Conservation (phyloP, 768 basidiomycete species). For the Cystofilobasidium ferigula region DNA sequence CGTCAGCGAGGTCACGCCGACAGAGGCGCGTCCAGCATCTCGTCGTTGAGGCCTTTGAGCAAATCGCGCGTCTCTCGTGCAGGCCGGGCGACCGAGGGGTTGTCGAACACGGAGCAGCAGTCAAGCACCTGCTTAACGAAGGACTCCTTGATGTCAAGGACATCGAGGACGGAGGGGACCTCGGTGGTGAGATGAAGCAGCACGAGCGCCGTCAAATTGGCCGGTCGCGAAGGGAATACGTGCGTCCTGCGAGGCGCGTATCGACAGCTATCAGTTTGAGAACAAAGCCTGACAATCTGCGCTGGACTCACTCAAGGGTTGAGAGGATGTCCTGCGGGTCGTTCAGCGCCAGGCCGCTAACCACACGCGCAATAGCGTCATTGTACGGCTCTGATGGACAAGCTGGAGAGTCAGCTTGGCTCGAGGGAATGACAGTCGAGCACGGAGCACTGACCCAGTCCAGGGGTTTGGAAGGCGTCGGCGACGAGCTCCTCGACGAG, state of each 20-base stretch:
- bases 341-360: conserved; percentile 50
- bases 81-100: conserved; percentile 61
- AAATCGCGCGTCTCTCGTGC: conserved; percentile 72
- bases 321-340: conserved; percentile 55
- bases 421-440: no score
- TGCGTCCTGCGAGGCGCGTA: conserved; percentile 28
- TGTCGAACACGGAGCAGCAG: conserved; percentile 52
- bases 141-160: conserved; percentile 49
- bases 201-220: conserved; percentile 49
- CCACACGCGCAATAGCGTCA: conserved; percentile 53
- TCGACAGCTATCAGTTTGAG: no score
- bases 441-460: conserved; percentile 55
- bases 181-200: conserved; percentile 35
- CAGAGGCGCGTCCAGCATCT: conserved; percentile 34
- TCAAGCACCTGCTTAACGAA: conserved; percentile 66
- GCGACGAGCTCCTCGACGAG: conserved; percentile 60
- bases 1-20: background rate
- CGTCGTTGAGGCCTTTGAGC: conserved; percentile 41
- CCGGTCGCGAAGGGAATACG: conserved; percentile 29
- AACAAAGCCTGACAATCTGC: conserved; percentile 49
- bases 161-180: conserved; percentile 52
- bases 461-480: conserved; percentile 64
- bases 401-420: background rate
- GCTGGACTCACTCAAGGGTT: conserved; percentile 52
- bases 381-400: conserved; percentile 53